phyloP scores from a whole-genome alignment of 176 grass and related monocot genomes.

The Musa itinerans region DNA sequence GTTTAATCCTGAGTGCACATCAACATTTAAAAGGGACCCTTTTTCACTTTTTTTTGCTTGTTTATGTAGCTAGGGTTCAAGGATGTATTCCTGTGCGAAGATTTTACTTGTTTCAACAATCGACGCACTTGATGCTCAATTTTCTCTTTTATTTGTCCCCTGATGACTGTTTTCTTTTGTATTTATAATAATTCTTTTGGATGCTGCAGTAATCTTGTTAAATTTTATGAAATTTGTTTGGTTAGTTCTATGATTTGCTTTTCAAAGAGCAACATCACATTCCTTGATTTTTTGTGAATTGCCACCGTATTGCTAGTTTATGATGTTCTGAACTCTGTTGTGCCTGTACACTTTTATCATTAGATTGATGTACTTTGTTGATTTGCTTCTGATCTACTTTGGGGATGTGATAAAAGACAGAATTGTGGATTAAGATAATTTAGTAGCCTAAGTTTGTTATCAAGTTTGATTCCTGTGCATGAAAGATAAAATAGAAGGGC shows the following conservation, averaged over 20 bases:
- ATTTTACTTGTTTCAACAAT: no score
- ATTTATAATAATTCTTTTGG: background rate
- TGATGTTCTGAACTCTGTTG: background rate
- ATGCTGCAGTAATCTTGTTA: background rate
- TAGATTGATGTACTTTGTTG: background rate
- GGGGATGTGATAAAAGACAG: background rate
- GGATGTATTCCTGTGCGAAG: no score
- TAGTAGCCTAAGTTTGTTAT: background rate
- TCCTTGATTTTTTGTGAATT: background rate
- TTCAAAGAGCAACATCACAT: no score
- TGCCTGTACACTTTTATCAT: background rate
- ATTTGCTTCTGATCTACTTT: background rate
- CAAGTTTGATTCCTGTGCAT: background rate
- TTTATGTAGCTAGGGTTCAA: no score
- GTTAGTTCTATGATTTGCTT: no score
- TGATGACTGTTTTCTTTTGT: background rate
- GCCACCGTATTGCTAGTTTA: background rate
- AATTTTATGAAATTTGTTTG: no score
- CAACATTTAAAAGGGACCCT: no score
- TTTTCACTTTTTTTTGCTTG: no score
- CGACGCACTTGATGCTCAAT: background rate
- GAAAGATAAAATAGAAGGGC: no score
- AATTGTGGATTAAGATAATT: background rate
- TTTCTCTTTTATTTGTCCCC: background rate
- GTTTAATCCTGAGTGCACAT: background rate